Conservation (phyloP, 2,329 filamentous ascomycete genomes). For the Ceratocystis eucalypticola region DNA sequence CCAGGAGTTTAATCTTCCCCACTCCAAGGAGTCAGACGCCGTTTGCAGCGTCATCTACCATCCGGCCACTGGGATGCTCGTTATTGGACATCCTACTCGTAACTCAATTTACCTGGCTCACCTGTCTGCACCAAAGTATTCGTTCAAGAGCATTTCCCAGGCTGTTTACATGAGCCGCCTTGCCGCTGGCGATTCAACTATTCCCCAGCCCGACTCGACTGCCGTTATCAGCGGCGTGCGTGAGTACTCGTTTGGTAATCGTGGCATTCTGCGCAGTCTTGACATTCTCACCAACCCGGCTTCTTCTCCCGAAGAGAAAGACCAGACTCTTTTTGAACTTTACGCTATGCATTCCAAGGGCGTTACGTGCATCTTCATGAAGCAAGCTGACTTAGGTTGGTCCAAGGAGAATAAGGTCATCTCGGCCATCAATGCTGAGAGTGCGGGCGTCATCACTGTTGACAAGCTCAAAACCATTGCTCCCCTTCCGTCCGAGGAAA, state of each 20-base stretch:
- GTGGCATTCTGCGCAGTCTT: constrained; percentile 75
- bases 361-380: constrained; percentile 78
- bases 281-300: constrained; percentile 69
- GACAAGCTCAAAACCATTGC: constrained; percentile 48
- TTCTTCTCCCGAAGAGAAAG: constrained; percentile 45
- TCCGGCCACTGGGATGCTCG: constrained; percentile 78
- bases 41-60: constrained; percentile 96
- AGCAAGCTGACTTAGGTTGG: constrained; percentile 84
- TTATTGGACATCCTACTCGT: constrained; percentile 87
- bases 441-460: constrained; percentile 60
- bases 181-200: constrained; percentile 53
- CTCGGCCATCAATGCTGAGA: constrained; percentile 59
- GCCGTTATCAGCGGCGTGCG: constrained; percentile 94
- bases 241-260: constrained; percentile 82
- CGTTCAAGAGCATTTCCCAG: constrained; percentile 68
- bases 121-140: constrained; percentile 86
- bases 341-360: constrained; percentile 97
- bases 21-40: constrained; percentile 92
- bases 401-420: constrained; percentile 79
- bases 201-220: constrained; percentile 82
- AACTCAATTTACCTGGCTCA: constrained; percentile 98
- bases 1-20: constrained; percentile 90
- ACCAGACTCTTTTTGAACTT: constrained; percentile 75
- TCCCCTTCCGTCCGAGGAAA: constrained; percentile 36
- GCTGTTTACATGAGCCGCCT: constrained; percentile 75